A percentile compares a stretch with the other conserved stretches of the same genome.
Evolutionary conservation across 805 yeast species (phyloP).

Genomic region (Yueomyces sinensis): DNA sequence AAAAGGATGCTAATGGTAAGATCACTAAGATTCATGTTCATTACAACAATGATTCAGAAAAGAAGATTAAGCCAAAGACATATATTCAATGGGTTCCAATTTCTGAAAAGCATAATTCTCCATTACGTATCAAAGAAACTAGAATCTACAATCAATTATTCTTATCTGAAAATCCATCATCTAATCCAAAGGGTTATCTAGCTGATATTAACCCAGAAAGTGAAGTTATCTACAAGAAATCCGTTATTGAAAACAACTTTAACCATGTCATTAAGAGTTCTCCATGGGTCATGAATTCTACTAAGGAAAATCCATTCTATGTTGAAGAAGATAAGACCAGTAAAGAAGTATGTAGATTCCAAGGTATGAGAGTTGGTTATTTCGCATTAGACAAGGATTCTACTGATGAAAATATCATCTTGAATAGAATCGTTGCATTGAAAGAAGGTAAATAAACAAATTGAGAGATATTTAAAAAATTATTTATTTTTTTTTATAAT

Average conservation of each 20-base stretch:
- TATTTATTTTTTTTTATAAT: too few species aligned
- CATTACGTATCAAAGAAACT: slow-evolving; percentile 56
- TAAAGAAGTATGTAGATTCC: slow-evolving; percentile 88
- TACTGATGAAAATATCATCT: slow-evolving; percentile 43
- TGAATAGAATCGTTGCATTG: slow-evolving; percentile 87
- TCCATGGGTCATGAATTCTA: slow-evolving; percentile 59
- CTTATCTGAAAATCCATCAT: slow-evolving; percentile 80
- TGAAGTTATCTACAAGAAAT: slow-evolving; percentile 49
- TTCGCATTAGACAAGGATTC: slow-evolving; percentile 82
- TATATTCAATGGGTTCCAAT: slow-evolving; percentile 94
- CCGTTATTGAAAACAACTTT: slow-evolving; percentile 72
- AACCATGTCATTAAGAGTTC: slow-evolving; percentile 50
- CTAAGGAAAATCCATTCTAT: slow-evolving; percentile 46
- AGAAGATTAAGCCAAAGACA: slow-evolving; percentile 76
- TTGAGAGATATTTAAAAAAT: too few species aligned
- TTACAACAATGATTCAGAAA: slow-evolving; percentile 50
- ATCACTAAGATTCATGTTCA: slow-evolving; percentile 62
- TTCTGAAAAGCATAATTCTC: slow-evolving; percentile 44
- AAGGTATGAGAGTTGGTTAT: slow-evolving; percentile 93
- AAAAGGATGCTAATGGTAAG: slow-evolving; percentile 42
- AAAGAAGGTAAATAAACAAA: slow-evolving; percentile 66
- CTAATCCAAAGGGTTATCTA: slow-evolving; percentile 79
- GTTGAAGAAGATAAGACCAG: slow-evolving; percentile 52
- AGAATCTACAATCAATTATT: slow-evolving; percentile 82
- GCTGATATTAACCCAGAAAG: slow-evolving; percentile 72